Percentiles rank a stretch among this genome's conserved stretches.
Evolutionary conservation across 2,329 filamentous ascomycete species (phyloP).

Genomic region (Botrytis paeoniae): DNA sequence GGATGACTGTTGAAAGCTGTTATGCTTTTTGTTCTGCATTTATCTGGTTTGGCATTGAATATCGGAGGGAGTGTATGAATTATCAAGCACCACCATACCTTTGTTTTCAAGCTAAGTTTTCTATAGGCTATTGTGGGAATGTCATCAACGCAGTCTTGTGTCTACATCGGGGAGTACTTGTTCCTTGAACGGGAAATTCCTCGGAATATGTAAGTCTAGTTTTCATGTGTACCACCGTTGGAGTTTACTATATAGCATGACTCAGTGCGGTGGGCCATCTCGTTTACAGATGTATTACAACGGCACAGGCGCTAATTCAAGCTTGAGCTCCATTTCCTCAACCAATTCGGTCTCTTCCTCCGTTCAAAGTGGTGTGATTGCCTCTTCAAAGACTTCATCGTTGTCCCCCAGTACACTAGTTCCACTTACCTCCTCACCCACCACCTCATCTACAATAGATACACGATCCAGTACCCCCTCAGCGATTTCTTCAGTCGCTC

Average conservation of each 20-base stretch:
- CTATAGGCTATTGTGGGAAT: slow-evolving; percentile 33
- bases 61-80: slow-evolving; percentile 34
- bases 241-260: background rate
- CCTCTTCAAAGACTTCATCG: background rate
- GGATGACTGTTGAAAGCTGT: slow-evolving; percentile 36
- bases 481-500: background rate
- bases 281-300: slow-evolving; percentile 27
- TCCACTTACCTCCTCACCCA: background rate
- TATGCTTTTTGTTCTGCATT: slow-evolving; percentile 32
- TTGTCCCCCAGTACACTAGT: background rate
- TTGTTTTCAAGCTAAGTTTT: background rate
- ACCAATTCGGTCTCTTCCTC: background rate
- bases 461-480: background rate
- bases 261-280: slow-evolving; percentile 29
- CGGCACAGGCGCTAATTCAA: background rate
- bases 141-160: slow-evolving; percentile 25
- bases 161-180: background rate
- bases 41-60: slow-evolving; percentile 38
- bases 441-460: background rate
- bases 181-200: background rate
- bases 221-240: background rate
- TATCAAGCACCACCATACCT: background rate
- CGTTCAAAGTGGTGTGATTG: background rate
- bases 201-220: background rate
- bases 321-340: slow-evolving; percentile 11